Evolutionary conservation across 148 eudicot species (phyloP).

Genomic region (Polygonum maritimum): DNA sequence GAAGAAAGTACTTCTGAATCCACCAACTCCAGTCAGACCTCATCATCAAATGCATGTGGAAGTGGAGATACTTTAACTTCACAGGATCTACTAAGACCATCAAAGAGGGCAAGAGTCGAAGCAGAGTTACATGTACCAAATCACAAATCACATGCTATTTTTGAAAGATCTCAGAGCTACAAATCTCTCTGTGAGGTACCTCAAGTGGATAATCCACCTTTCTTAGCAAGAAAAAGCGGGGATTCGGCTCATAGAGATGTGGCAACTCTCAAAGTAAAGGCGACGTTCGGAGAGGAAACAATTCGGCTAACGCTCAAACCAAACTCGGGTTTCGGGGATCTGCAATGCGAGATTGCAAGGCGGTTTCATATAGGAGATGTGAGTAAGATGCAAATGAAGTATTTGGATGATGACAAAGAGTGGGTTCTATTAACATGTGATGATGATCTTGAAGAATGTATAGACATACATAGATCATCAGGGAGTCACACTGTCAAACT

Average conservation of each 20-base stretch:
- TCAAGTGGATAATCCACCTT: background rate
- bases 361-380: slow-evolving; percentile 39
- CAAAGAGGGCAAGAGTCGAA: slow-evolving; percentile 45
- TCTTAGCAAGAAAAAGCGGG: background rate
- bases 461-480: slow-evolving; percentile 54
- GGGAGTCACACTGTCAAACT: slow-evolving; percentile 48
- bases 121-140: slow-evolving; percentile 25
- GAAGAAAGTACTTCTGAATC: slow-evolving; percentile 28
- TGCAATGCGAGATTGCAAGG: slow-evolving; percentile 46
- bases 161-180: slow-evolving; percentile 37
- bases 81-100: slow-evolving; percentile 26
- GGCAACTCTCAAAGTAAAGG: slow-evolving; percentile 45
- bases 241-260: slow-evolving; percentile 9
- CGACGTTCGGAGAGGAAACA: slow-evolving; percentile 57
- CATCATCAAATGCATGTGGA: slow-evolving; percentile 30
- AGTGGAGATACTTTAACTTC: slow-evolving; percentile 25
- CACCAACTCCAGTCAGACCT: slow-evolving; percentile 60
- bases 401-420: slow-evolving; percentile 75
- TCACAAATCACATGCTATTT: slow-evolving; percentile 31
- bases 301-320: slow-evolving; percentile 51
- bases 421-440: slow-evolving; percentile 91
- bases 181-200: slow-evolving; percentile 16
- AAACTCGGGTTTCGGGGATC: slow-evolving; percentile 43
- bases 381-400: slow-evolving; percentile 43
- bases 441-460: slow-evolving; percentile 70